Percentiles rank a stretch among this genome's conserved stretches.
phyloP scores from a whole-genome alignment of 768 basidiomycete genomes.

The Leccinum aurantiacum region DNA sequence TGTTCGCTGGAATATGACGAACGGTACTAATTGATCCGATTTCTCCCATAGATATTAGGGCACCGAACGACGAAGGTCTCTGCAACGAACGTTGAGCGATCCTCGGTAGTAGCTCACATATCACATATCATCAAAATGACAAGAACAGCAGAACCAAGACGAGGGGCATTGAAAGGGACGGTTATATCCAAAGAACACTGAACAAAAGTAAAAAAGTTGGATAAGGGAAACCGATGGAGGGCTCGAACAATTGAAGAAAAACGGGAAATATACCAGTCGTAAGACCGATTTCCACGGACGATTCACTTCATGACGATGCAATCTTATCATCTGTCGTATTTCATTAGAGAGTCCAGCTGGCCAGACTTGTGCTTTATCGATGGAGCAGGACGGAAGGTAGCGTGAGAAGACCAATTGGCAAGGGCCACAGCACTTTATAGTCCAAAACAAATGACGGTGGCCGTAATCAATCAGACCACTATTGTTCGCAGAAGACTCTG shows the following conservation, averaged over 20 bases:
- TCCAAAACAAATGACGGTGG: background rate
- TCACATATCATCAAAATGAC: slow-evolving; percentile 1
- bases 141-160: slow-evolving; percentile 1
- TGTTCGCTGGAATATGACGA: slow-evolving; percentile 5
- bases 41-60: background rate
- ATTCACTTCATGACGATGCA: slow-evolving; percentile 10
- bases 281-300: background rate
- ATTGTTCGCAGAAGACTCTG: background rate
- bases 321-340: slow-evolving; percentile 13
- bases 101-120: background rate
- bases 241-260: background rate
- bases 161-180: slow-evolving; percentile 3
- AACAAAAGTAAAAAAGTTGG: background rate
- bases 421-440: slow-evolving; percentile 17
- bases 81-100: slow-evolving; percentile 8
- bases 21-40: background rate
- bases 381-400: slow-evolving; percentile 12
- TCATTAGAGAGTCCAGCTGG: slow-evolving; percentile 13
- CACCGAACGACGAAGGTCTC: slow-evolving; percentile 9
- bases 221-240: slow-evolving; percentile 7
- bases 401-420: slow-evolving; percentile 18
- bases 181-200: slow-evolving; percentile 7
- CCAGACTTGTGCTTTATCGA: slow-evolving; percentile 9
- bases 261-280: slow-evolving; percentile 13
- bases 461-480: slow-evolving; percentile 16